phyloP scores from a whole-genome alignment of 306 rosid species.

The Vigna angularis region DNA sequence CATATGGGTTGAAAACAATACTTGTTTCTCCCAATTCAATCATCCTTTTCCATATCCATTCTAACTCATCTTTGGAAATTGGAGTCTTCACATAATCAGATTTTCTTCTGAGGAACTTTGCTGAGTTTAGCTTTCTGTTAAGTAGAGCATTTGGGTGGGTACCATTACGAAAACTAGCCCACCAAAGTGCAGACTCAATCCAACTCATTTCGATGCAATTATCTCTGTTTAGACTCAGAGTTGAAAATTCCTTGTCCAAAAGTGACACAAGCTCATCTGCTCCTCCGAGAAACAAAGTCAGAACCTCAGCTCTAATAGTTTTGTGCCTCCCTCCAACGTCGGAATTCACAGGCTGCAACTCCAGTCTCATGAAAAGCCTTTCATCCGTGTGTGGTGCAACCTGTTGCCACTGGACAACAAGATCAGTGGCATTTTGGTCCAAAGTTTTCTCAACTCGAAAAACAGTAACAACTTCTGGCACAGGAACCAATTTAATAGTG shows the following conservation, averaged over 20 bases:
- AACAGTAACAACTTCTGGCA: not conserved
- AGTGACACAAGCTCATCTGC: not conserved
- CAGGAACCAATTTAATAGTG: slow-evolving; percentile 10
- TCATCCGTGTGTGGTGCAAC: slow-evolving; percentile 34
- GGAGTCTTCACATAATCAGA: slow-evolving; percentile 1
- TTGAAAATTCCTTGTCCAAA: not conserved
- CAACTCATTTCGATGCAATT: slow-evolving; percentile 13
- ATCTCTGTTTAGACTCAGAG: not conserved
- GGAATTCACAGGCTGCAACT: not conserved
- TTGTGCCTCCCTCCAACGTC: not conserved
- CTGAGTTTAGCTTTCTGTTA: not conserved
- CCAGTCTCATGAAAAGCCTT: slow-evolving; percentile 33
- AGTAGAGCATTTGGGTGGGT: not conserved
- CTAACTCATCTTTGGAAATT: not conserved
- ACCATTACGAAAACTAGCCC: not conserved
- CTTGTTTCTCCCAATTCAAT: slow-evolving; percentile 1
- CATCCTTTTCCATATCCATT: slow-evolving; percentile 8
- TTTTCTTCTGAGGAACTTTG: not conserved
- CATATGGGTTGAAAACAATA: not conserved
- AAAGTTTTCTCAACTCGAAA: slow-evolving; percentile 4
- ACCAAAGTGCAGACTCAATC: not conserved
- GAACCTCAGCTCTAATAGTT: not conserved
- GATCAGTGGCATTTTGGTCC: slow-evolving; percentile 12
- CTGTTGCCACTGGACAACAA: slow-evolving; percentile 35
- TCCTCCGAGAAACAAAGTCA: not conserved